Conservation (phyloP, 495 filamentous ascomycete species). For the Hypoxylon lienhwacheense region DNA sequence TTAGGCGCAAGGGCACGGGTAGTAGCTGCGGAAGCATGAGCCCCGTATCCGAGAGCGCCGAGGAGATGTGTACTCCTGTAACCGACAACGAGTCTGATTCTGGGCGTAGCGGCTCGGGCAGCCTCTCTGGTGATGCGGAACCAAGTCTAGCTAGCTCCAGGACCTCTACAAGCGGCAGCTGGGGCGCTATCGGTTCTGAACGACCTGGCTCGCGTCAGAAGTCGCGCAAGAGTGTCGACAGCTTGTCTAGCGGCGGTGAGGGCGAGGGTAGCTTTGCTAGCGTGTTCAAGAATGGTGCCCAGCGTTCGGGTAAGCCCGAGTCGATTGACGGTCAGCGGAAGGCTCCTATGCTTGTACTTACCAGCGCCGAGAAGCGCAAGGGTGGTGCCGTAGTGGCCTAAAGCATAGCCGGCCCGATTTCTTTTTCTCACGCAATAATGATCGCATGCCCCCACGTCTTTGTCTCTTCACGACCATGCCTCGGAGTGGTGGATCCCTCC, state of each 20-base stretch:
- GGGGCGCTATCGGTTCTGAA: slow-evolving; percentile 83
- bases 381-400: slow-evolving; percentile 55
- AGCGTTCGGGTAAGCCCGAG: slow-evolving; percentile 50
- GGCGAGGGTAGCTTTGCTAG: slow-evolving; percentile 59
- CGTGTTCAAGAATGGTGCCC: slow-evolving; percentile 58
- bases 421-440: slow-evolving; percentile 37
- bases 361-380: slow-evolving; percentile 89
- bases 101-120: slow-evolving; percentile 75
- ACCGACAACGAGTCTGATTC: slow-evolving; percentile 82
- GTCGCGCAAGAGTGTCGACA: slow-evolving; percentile 63
- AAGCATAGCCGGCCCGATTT: slow-evolving; percentile 12
- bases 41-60: slow-evolving; percentile 79
- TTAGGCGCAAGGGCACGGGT: slow-evolving; percentile 70
- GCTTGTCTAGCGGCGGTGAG: slow-evolving; percentile 58
- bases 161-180: slow-evolving; percentile 67
- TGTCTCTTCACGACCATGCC: slow-evolving; percentile 38
- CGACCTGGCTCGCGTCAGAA: slow-evolving; percentile 62
- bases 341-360: slow-evolving; percentile 83
- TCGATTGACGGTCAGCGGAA: slow-evolving; percentile 67
- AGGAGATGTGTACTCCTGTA: slow-evolving; percentile 65
- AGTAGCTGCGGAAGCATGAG: slow-evolving; percentile 77
- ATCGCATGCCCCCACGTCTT: slow-evolving; percentile 40
- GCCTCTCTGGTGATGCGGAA: slow-evolving; percentile 72
- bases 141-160: slow-evolving; percentile 76
- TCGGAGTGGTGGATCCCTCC: slow-evolving; percentile 39